Conservation (phyloP, 805 yeast species). For the Nakazawaea sp. region DNA sequence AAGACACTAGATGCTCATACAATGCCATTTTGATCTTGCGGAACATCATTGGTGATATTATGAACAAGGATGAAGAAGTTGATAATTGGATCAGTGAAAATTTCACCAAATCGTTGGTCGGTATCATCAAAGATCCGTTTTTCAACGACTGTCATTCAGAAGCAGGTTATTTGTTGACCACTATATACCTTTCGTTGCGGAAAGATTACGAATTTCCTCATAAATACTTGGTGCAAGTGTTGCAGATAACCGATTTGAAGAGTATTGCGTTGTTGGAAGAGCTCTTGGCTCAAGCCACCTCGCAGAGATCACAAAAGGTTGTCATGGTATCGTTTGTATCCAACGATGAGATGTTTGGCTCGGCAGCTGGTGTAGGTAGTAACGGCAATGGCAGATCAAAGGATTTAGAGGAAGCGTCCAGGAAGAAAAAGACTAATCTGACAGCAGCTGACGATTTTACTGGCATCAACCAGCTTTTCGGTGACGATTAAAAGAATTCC, state of each 20-base stretch:
- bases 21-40: constrained; percentile 80
- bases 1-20: constrained; percentile 88
- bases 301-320: constrained; percentile 72
- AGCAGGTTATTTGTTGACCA: constrained; percentile 83
- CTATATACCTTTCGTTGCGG: constrained; percentile 67
- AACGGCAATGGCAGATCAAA: constrained; percentile 37
- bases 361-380: constrained; percentile 33
- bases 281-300: constrained; percentile 55
- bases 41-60: constrained; percentile 61
- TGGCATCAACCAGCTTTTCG: constrained; percentile 54
- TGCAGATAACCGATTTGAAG: constrained; percentile 32
- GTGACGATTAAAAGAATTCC: constrained; percentile 31
- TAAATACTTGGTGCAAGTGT: constrained; percentile 18
- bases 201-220: constrained; percentile 66
- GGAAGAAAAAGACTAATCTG: constrained; percentile 38
- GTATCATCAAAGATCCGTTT: constrained; percentile 64
- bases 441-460: constrained; percentile 38
- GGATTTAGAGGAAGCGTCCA: constrained; percentile 46
- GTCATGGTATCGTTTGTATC: constrained; percentile 73
- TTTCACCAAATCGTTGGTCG: constrained; percentile 62
- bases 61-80: constrained; percentile 66
- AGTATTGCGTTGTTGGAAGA: constrained; percentile 57
- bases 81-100: constrained; percentile 61
- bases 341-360: constrained; percentile 44
- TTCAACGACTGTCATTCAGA: constrained; percentile 86